A percentile compares a stretch with the other conserved stretches of the same genome.
These are phyloP conservation scores for Noccaea caerulescens DNA, from an alignment of 345 rosid species.

Conservation along the genomic window DNA sequence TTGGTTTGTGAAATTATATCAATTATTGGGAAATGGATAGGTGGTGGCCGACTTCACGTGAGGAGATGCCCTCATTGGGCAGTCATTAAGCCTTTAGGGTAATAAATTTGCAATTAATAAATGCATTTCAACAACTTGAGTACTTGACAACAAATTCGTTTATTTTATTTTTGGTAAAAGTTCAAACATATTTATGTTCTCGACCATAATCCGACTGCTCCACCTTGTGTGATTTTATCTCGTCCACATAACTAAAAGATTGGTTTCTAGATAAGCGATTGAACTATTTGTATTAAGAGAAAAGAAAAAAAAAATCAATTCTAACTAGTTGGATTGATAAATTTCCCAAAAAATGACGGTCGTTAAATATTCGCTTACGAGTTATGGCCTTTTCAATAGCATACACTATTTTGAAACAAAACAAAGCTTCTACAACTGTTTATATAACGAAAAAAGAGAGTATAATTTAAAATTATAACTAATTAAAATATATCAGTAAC, in stretches of 20 bases:
- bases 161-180: background rate
- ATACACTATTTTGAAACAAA: background rate
- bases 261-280: conserved; percentile 21
- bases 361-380: background rate
- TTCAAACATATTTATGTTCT: conserved; percentile 40
- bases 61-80: conserved; percentile 45
- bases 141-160: conserved; percentile 30
- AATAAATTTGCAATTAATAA: conserved; percentile 30
- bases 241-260: conserved; percentile 29
- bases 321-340: conserved; percentile 2
- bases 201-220: conserved; percentile 37
- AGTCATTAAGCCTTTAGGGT: conserved; percentile 33
- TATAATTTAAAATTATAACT: too few relatives aligned
- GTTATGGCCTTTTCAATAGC: background rate
- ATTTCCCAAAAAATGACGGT: background rate
- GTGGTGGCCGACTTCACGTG: conserved; percentile 50
- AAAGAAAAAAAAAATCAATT: background rate
- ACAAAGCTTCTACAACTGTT: too few relatives aligned
- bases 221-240: conserved; percentile 32
- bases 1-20: conserved; percentile 17
- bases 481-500: conserved; percentile 3
- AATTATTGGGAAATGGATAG: conserved; percentile 34
- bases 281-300: background rate
- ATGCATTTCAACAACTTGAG: conserved; percentile 40
- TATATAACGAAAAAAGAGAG: too few relatives aligned